Evolutionary conservation across 306 rosid genomes (phyloP).

Genomic region (Argentina anserina): DNA sequence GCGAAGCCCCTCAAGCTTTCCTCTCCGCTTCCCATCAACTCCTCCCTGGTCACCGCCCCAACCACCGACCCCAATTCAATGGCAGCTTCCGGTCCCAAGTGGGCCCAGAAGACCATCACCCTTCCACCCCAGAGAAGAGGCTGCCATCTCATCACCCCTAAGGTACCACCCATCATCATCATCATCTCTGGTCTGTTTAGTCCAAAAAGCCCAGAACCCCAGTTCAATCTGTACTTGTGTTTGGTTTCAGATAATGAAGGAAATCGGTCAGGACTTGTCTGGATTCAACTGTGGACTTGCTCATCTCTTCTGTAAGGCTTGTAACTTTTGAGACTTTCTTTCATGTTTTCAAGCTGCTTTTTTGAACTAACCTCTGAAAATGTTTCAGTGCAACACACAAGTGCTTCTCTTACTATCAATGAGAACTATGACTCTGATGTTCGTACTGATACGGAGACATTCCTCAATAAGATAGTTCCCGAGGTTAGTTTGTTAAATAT

Average conservation of each 20-base stretch:
- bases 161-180: slow-evolving; percentile 29
- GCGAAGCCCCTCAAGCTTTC: background rate
- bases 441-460: slow-evolving; percentile 78
- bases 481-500: slow-evolving; percentile 46
- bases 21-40: slow-evolving; percentile 1
- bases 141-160: slow-evolving; percentile 85
- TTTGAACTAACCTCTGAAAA: background rate
- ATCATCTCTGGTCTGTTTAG: background rate
- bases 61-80: slow-evolving; percentile 27
- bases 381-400: slow-evolving; percentile 83
- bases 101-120: slow-evolving; percentile 81
- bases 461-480: slow-evolving; percentile 67
- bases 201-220: background rate
- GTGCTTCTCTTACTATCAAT: slow-evolving; percentile 95
- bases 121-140: slow-evolving; percentile 75
- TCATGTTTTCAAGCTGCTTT: background rate
- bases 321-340: background rate
- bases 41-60: background rate
- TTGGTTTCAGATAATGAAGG: slow-evolving; percentile 43
- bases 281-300: slow-evolving; percentile 91
- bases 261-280: slow-evolving; percentile 75
- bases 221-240: background rate
- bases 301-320: slow-evolving; percentile 74
- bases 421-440: slow-evolving; percentile 95
- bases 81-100: slow-evolving; percentile 38